A percentile compares a stretch with the other conserved stretches of the same genome.
Conservation (phyloP, 176 grass and related monocot species). For the Alloteropsis semialata region DNA sequence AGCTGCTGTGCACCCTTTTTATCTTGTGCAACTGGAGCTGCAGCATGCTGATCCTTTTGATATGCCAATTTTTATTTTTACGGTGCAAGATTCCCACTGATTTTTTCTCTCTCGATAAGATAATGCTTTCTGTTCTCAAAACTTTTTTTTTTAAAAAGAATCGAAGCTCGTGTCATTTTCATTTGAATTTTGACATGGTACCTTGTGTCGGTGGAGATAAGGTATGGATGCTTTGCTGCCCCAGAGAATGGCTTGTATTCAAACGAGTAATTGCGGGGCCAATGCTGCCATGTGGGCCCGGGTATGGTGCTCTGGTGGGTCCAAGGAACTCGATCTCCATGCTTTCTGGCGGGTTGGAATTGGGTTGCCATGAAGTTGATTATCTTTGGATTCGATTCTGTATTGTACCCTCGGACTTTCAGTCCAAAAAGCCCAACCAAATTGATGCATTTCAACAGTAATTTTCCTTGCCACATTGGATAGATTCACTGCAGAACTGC, state of each 20-base stretch:
- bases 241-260: not conserved
- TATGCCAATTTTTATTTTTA: not conserved
- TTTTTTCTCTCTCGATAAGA: not conserved
- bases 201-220: not conserved
- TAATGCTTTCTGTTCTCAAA: not conserved
- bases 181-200: not conserved
- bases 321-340: not conserved
- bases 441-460: not conserved
- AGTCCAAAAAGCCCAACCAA: not conserved
- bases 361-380: no score
- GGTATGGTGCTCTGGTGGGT: not conserved
- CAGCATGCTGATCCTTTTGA: not conserved
- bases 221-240: not conserved
- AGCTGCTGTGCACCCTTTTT: constrained; percentile 1
- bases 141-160: not conserved
- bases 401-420: no score
- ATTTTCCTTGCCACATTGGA: not conserved
- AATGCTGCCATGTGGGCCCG: not conserved
- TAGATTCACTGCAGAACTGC: not conserved
- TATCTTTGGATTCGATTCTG: no score
- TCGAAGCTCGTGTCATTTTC: not conserved
- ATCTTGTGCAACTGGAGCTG: not conserved
- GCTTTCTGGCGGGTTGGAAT: no score
- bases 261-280: not conserved
- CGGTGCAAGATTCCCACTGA: not conserved